Base-by-base conservation (phyloP, 176 grass and related monocot genomes). In the Themeda triandra region DNA sequence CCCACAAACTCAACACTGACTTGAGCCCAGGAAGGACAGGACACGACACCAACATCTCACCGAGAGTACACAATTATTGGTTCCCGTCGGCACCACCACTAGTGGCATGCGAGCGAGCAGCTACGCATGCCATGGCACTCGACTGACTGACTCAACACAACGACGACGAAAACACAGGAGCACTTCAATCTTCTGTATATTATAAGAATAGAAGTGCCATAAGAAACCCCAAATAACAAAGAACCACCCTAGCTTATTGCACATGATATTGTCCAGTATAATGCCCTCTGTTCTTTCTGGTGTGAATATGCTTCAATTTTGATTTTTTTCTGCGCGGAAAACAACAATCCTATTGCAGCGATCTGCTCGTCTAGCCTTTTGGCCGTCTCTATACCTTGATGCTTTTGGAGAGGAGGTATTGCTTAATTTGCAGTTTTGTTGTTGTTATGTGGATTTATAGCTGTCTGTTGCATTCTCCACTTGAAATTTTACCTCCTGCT, bases 371-470 rank as follows among this genome's bases (percentile, higher is more conserved):
- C 92, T 93, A 23, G 79, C 92, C 56, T 92, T 91, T 74, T 99
- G 97, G 97, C 97, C 97, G 17, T 99, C 97, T 84, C 92, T 85
- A 44, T 99, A 99, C 69, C 83, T 99, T 44, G 97, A 99, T 67
- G 88, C 84, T 31, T 99, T 99, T 9, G 97, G 97, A 24, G 97
- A 99, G 85, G 97, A 99, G 97, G 97, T 99, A 98, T 71, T 37
- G 25, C 25, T 48, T 75, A 83, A 17, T 73, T 87, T 75, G 13
- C 10, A 21, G 30, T 45, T 27, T n/a, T 75, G 29, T 78, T 82
- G 13, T 54, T 31, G 28, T 51, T 63, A 7, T 63, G 18, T 6
- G 6, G 19, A 62, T 27, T 54, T 58, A 23, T 17, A 40, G 37
- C 49, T 77, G 32, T 62, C 51, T 71, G 33, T 46, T 65, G 36